Percentiles rank a stretch among this genome's conserved stretches.
Evolutionary conservation across 179 eudicot genomes (phyloP).

Genomic region (Carnegiea gigantea): DNA sequence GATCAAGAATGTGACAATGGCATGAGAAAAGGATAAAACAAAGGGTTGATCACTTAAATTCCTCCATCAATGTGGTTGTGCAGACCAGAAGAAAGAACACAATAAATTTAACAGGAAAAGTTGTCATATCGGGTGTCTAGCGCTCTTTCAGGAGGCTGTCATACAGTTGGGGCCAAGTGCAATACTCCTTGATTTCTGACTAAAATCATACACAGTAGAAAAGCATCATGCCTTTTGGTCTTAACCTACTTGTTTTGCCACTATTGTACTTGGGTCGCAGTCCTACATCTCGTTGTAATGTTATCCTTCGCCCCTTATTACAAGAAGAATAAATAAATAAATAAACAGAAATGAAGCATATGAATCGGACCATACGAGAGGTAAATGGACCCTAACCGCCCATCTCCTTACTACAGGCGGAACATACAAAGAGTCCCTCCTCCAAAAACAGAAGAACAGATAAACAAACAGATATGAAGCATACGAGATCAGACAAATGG

Average conservation of each 20-base stretch:
- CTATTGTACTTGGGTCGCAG: not conserved
- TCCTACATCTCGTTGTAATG: not conserved
- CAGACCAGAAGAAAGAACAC: not conserved
- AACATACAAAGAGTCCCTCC: no score
- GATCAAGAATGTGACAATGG: not conserved
- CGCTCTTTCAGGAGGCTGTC: not conserved
- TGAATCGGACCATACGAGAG: no score
- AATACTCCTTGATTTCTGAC: not conserved
- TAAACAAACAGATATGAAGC: not conserved
- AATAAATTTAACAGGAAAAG: not conserved
- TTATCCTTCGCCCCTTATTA: not conserved
- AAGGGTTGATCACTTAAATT: not conserved
- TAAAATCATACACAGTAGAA: not conserved
- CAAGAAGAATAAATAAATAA: not conserved
- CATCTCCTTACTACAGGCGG: no score
- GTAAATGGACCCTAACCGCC: no score
- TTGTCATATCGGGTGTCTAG: not conserved
- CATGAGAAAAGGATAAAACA: not conserved
- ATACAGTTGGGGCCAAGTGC: not conserved
- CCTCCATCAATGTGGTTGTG: not conserved
- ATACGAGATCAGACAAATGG: not conserved
- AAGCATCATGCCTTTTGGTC: not conserved
- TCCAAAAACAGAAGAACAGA: not conserved
- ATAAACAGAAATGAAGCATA: no score
- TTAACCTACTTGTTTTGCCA: not conserved